Evolutionary conservation across 2,329 filamentous ascomycete species (phyloP), one percentile per base, ranked within the genome.

Genomic region (Colletotrichum sp.): DNA sequence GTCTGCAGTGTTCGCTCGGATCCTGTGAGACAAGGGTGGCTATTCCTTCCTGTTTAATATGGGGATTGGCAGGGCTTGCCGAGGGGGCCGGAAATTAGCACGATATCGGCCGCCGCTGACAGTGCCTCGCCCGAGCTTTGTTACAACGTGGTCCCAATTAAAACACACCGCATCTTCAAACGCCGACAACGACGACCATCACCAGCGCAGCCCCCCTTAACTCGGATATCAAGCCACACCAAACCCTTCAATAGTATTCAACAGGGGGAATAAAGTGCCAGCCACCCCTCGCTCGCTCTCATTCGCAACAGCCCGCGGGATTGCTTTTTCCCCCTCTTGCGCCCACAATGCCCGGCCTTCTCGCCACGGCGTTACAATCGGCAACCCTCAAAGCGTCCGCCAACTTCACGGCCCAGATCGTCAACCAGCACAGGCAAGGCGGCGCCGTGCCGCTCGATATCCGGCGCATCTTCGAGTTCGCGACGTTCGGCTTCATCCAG

Each of bases 391-490:
- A 76, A 59, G 74, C 70, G 32, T 73, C 70, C 32, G 74, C 74
- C 62, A 76, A 76, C 71, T 68, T 76, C 70, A 76, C 74, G 6
- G 74, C 74, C 39, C 74, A 76, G 59, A 52, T 76, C 26, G 74
- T 76, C 70, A 76, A 76, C 59, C 74, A 76, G 74, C 74, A 74
- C 65, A 26, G 74, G 18, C 70, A 57, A 28, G 49, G 6, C 44
- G 71, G 63, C 57, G 32, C 32, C 44, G 36, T 65, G 24, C 70
- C 74, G 74, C 62, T 77, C 49, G 84, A 85, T 78, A 71, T 71
- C 68, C 84, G 84, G 77, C 84, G 84, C 77, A 80, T 85, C 24
- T 52, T 80, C 36, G 84, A 85, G 78, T 85, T 85, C 68, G 84
- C 83, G 30, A 64, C 83, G 52, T 85, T 84, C 69, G 84, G 84